Conservation (phyloP, 345 rosid genomes). For the Schrenkiella parvula region DNA sequence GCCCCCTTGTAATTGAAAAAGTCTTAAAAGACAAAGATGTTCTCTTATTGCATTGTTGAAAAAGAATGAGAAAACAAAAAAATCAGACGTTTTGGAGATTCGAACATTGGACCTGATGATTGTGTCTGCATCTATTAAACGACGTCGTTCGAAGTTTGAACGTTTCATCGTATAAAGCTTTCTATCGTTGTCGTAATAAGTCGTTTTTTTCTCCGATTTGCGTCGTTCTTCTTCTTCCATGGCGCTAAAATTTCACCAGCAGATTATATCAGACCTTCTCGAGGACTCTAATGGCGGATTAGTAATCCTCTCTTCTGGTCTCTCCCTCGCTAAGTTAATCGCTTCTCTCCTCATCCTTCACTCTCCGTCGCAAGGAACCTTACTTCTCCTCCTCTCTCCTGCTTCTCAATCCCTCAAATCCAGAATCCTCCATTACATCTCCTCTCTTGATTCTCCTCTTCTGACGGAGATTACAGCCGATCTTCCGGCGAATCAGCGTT, state of each 20-base stretch:
- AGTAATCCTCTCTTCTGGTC: constrained; percentile 71
- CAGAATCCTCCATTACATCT: constrained; percentile 47
- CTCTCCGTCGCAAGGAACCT: constrained; percentile 57
- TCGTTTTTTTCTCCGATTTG: constrained; percentile 6
- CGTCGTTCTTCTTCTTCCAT: constrained; percentile 20
- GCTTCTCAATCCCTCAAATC: constrained; percentile 58
- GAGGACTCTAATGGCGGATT: constrained; percentile 68
- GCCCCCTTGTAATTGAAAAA: neutral
- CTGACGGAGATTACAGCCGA: constrained; percentile 75
- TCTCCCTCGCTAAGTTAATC: constrained; percentile 60
- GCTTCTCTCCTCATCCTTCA: constrained; percentile 68
- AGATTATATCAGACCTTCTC: constrained; percentile 62
- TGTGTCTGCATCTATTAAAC: too few relatives aligned
- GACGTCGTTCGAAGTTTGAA: too few relatives aligned
- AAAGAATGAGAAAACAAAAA: too few relatives aligned
- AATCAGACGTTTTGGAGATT: neutral
- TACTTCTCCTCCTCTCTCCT: constrained; percentile 56
- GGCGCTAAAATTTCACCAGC: constrained; percentile 76
- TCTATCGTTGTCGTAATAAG: neutral
- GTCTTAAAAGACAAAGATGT: neutral
- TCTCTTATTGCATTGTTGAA: too few relatives aligned
- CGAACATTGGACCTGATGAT: too few relatives aligned
- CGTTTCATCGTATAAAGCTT: too few relatives aligned
- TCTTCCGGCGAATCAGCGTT: constrained; percentile 65
- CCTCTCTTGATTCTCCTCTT: constrained; percentile 28